Conservation (phyloP, 1,284 basidiomycete species). For the Apiotrichum akiyoshidainum region DNA sequence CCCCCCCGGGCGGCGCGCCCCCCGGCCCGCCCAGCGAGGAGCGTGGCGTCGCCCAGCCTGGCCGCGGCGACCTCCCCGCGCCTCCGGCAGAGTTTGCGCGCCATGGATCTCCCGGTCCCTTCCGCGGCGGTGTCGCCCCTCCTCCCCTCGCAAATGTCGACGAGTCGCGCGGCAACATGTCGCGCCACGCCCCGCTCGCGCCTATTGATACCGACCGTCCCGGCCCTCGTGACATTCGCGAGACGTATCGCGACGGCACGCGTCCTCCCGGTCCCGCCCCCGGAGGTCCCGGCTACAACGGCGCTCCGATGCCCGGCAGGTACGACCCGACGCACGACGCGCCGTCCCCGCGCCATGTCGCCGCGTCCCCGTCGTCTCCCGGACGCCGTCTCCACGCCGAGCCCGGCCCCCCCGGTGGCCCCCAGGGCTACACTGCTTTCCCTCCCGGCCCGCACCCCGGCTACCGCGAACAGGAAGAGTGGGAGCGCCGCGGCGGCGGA, state of each 20-base stretch:
- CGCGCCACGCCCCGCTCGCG: conserved; percentile 65
- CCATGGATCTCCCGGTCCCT: conserved; percentile 32
- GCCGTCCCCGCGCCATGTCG: conserved; percentile 22
- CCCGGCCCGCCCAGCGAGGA: conserved; percentile 1
- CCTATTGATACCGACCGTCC: conserved; percentile 79
- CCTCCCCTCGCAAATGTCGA: conserved; percentile 46
- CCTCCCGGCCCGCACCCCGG: conserved; percentile 21
- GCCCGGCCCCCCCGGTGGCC: conserved; percentile 6
- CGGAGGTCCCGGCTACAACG: not conserved
- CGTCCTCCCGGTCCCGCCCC: conserved; percentile 7
- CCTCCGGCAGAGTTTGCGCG: conserved; percentile 22
- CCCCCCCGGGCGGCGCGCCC: conserved; percentile 9
- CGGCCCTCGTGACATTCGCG: conserved; percentile 20
- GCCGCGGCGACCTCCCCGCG: conserved; percentile 40
- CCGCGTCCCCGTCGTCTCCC: conserved; percentile 35
- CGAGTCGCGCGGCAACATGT: conserved; percentile 44
- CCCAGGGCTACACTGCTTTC: conserved; percentile 24
- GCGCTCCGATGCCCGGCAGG: conserved; percentile 13
- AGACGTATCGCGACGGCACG: conserved; percentile 17
- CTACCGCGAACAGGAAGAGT: conserved; percentile 38
- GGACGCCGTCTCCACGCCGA: conserved; percentile 23
- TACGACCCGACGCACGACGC: conserved; percentile 34
- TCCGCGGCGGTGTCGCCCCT: conserved; percentile 45
- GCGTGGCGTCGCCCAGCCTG: conserved; percentile 14
- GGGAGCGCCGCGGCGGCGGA: conserved; percentile 48